Evolutionary conservation across 2,329 filamentous ascomycete species (phyloP), one percentile per base, ranked within the genome.

Genomic region (Colletotrichum sp.): DNA sequence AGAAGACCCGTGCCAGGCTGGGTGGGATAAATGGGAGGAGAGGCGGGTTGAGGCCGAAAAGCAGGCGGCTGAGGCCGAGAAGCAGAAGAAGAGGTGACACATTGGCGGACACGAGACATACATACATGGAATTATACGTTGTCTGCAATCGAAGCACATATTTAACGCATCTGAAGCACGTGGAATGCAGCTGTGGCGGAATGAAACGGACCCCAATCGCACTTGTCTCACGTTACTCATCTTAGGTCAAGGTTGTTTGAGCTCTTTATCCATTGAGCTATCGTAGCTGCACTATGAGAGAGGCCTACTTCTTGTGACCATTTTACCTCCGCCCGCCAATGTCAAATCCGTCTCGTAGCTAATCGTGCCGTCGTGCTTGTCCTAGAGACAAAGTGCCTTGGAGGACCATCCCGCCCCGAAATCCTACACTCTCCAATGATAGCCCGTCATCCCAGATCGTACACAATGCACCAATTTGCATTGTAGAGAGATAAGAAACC

Each of bases 21-120:
- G 97, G 3, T 99, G 96, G 96, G 95, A 96, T 85, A 93, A 95
- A 83, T 99, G 96, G 95, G 93, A 96, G 84, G 87, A 88, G 65
- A 85, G 81, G 79, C 87, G 86, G 79, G 81, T 80, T 52, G 84
- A 84, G 30, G 82, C 80, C 18, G 81, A 82, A 72, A 80, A 80
- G 34, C 86, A 83, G 77, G 85, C 83, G 75, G 77, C 36, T 12
- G 78, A 28, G n/a, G 44, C 44, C 6, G 44, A 52, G 44, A 52
- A 22, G 44, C 44, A 52, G 44, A 52, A 52, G 44, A 52, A 52
- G n/a, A 52, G 44, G 44, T 52, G 44, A 52, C n/a, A 13, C 44
- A 8, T 52, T 13, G 44, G n/a, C n/a, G 6, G 10, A 44, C 39
- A n/a, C 9, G 1, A n/a, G 10, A 12, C n/a, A 52, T 22, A 52